Conservation (phyloP, 73 alveolate genomes). For the Uronychia setigera region DNA sequence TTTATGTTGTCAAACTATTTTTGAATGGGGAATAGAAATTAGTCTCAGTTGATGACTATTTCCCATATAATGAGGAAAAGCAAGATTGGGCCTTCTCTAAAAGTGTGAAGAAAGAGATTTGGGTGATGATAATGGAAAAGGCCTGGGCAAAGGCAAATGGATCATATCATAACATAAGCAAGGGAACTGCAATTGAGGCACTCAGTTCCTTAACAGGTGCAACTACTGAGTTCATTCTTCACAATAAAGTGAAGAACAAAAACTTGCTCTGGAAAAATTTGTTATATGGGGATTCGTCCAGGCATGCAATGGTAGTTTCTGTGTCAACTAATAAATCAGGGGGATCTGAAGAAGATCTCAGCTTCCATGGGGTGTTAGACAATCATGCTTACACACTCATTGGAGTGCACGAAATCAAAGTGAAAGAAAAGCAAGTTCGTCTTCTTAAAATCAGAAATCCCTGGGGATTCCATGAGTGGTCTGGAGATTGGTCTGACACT, state of each 20-base stretch:
- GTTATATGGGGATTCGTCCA: conserved; percentile 32
- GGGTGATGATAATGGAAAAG: conserved; percentile 93
- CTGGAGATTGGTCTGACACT: conserved; percentile 94
- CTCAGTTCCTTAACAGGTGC: conserved; percentile 78
- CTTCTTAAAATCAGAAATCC: conserved; percentile 73
- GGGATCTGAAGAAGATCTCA: conserved; percentile 37
- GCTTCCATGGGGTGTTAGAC: conserved; percentile 68
- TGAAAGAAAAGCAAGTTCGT: conserved; percentile 12
- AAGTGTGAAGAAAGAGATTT: conserved; percentile 86
- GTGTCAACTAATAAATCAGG: conserved; percentile 52
- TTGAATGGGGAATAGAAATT: conserved; percentile 74
- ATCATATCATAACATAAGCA: conserved; percentile 87
- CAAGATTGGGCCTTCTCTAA: conserved; percentile 93
- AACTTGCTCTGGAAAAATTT: conserved; percentile 49
- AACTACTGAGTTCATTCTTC: conserved; percentile 53
- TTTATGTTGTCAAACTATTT: conserved; percentile 80
- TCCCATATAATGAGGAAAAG: conserved; percentile 83
- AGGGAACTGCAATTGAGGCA: conserved; percentile 83
- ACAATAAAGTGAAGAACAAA: conserved; percentile 46
- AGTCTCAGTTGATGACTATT: conserved; percentile 93
- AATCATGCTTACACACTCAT: conserved; percentile 80
- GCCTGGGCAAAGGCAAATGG: conserved; percentile 97
- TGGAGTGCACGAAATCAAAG: conserved; percentile 40
- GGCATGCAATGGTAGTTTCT: conserved; percentile 64
- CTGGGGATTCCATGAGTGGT: conserved; percentile 86